These are phyloP conservation scores for Heteromeles arbutifolia DNA, from an alignment of 306 rosid genomes.

Conservation along the genomic window DNA sequence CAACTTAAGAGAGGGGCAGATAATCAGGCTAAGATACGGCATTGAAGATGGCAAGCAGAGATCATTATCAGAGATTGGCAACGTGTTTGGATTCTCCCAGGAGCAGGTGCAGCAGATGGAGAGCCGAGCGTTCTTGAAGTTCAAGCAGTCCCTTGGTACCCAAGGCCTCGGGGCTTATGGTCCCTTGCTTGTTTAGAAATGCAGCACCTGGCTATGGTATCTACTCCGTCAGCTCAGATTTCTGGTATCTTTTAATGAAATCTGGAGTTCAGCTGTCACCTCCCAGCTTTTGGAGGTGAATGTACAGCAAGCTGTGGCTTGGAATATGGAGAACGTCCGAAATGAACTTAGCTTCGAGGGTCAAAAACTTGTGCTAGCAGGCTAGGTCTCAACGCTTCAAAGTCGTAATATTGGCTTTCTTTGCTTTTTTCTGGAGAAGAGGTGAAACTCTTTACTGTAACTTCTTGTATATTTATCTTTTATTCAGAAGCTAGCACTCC, in stretches of 20 bases:
- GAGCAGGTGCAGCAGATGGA: conserved; percentile 70
- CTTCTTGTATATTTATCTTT: background rate
- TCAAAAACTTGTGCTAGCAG: background rate
- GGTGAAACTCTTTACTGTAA: conserved; percentile 7
- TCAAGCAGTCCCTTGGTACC: conserved; percentile 51
- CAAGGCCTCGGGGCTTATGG: conserved; percentile 65
- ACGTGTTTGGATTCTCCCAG: conserved; percentile 49
- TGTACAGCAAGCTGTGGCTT: conserved; percentile 21
- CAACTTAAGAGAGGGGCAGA: conserved; percentile 54
- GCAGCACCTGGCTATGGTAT: conserved; percentile 12
- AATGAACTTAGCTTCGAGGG: background rate
- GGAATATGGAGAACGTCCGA: background rate
- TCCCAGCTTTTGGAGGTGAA: conserved; percentile 2
- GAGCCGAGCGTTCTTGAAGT: conserved; percentile 57
- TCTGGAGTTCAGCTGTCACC: conserved; percentile 4
- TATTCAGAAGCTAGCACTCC: background rate
- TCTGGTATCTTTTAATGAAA: conserved; percentile 14
- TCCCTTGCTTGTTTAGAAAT: conserved; percentile 43
- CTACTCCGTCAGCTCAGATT: conserved; percentile 4
- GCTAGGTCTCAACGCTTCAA: background rate
- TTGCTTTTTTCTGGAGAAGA: background rate
- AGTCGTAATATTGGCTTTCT: background rate
- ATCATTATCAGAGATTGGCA: conserved; percentile 56
- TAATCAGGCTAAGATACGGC: conserved; percentile 72
- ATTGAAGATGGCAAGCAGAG: conserved; percentile 60